Base-by-base conservation (phyloP, 2,329 filamentous ascomycete genomes). In the Shiraia sp. region DNA sequence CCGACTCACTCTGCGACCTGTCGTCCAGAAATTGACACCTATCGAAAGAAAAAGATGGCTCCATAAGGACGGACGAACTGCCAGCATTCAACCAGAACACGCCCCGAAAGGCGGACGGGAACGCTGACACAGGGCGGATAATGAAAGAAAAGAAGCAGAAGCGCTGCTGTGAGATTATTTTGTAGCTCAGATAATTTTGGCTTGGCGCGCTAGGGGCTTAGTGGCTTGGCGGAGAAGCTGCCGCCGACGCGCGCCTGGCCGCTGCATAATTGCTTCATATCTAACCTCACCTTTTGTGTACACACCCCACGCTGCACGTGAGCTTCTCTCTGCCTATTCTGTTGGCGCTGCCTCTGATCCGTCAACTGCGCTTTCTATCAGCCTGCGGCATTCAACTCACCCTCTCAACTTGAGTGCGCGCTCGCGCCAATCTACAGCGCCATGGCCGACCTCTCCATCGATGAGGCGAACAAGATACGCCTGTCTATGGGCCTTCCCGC, bases 21-120 rank as follows among this genome's bases (percentile, higher is more conserved):
- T 95, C 89, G 87, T 90, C 88, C 83, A 86, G 87, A 91, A 77
- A 89, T 87, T 84, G 80, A 87, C 86, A 90, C 82, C 87, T 84
- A 72, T 63, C 32, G 65, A 59, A 65, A 22, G 19, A 22, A 44
- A 54, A 84, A 88, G 86, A 84, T 85, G 90, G 87, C 87, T 85
- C 89, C 69, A 61, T 68, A 51, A 51, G 75, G 40, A 80, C 83
- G 63, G 89, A 88, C 87, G 88, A 92, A 82, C 84, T 92, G 88
- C 83, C 79, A 82, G 87, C 80, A 74, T 80, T 91, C 88, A 72
- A 92, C 88, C 84, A 30, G 80, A 78, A 79, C 80, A 77, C 79
- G 75, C 64, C 68, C 60, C 54, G 55, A 54, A 63, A 57, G 64
- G 60, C 72, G 76, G 75, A 70, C 86, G 80, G 87, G 88, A 92